Evolutionary conservation across 805 yeast species (phyloP).

Genomic region (Yamadazyma sp.): DNA sequence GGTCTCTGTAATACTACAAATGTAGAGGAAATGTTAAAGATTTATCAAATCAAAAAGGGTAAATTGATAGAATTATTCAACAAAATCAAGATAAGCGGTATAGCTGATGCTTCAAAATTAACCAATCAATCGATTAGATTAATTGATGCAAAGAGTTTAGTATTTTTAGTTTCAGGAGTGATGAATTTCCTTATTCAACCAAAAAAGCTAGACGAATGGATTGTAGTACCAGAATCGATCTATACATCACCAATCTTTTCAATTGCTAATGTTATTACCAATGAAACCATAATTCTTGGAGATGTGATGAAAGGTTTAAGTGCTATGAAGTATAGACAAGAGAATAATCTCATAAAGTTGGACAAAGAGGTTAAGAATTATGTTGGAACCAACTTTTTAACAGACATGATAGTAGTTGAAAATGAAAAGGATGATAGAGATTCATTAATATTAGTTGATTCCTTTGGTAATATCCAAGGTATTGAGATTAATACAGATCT

Average conservation of each 20-base stretch:
- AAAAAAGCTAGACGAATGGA: conserved; percentile 10
- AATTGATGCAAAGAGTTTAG: conserved; percentile 10
- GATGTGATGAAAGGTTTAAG: conserved; percentile 19
- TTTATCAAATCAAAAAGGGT: conserved; percentile 10
- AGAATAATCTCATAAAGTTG: background rate
- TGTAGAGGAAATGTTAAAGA: conserved; percentile 9
- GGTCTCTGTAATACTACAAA: conserved; percentile 14
- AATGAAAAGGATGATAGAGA: conserved; percentile 4
- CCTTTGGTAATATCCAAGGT: conserved; percentile 26
- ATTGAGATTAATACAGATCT: conserved; percentile 2
- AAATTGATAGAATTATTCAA: conserved; percentile 10
- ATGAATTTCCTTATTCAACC: conserved; percentile 11
- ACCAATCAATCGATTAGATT: conserved; percentile 14
- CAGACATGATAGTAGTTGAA: conserved; percentile 2
- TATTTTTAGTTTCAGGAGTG: conserved; percentile 18
- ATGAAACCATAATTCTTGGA: conserved; percentile 10
- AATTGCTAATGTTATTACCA: conserved; percentile 4
- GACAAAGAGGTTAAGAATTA: conserved; percentile 1
- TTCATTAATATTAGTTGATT: conserved; percentile 21
- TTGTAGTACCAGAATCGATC: conserved; percentile 9
- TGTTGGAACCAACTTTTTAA: conserved; percentile 6
- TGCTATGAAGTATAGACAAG: background rate
- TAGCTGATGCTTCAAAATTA: conserved; percentile 9
- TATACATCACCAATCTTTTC: conserved; percentile 11
- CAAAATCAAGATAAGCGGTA: conserved; percentile 11